phyloP scores from a whole-genome alignment of 192 early-diverging fungal species.

The Funneliformis mosseae region DNA sequence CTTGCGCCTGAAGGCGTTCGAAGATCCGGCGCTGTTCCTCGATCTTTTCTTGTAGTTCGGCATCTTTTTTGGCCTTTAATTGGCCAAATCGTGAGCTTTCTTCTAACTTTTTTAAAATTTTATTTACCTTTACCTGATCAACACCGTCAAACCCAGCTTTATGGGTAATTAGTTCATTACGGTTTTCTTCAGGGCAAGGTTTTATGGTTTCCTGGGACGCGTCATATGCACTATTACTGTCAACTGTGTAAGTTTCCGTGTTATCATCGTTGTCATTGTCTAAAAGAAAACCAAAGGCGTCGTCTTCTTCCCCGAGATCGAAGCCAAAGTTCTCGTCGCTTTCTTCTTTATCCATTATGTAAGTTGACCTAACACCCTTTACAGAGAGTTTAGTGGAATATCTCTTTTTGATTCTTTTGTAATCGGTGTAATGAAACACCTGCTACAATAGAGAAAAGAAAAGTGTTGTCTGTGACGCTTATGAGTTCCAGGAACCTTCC shows the following conservation, averaged over 20 bases:
- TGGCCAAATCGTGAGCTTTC: constrained; percentile 36
- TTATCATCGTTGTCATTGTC: not conserved
- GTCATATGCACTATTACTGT: not conserved
- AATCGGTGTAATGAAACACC: too few relatives aligned
- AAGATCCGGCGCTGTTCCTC: not conserved
- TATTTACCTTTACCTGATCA: constrained; percentile 53
- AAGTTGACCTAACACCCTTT: not conserved
- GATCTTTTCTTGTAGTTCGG: not conserved
- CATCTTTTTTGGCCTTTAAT: not conserved
- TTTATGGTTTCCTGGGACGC: not conserved
- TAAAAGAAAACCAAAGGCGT: not conserved
- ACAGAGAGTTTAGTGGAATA: not conserved
- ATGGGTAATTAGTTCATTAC: not conserved
- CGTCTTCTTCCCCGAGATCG: not conserved
- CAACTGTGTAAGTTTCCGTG: not conserved
- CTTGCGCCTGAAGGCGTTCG: not conserved
- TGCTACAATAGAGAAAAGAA: too few relatives aligned
- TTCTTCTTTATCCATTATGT: not conserved
- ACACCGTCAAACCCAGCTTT: constrained; percentile 53
- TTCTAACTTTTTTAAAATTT: constrained; percentile 64
- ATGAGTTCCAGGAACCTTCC: too few relatives aligned
- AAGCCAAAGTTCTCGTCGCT: not conserved
- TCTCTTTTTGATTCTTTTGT: too few relatives aligned
- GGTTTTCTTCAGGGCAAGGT: not conserved
- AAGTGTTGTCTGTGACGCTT: too few relatives aligned